These are phyloP conservation scores for Blastobotrys peoriensis DNA, from an alignment of 805 yeast genomes.

Conservation along the genomic window DNA sequence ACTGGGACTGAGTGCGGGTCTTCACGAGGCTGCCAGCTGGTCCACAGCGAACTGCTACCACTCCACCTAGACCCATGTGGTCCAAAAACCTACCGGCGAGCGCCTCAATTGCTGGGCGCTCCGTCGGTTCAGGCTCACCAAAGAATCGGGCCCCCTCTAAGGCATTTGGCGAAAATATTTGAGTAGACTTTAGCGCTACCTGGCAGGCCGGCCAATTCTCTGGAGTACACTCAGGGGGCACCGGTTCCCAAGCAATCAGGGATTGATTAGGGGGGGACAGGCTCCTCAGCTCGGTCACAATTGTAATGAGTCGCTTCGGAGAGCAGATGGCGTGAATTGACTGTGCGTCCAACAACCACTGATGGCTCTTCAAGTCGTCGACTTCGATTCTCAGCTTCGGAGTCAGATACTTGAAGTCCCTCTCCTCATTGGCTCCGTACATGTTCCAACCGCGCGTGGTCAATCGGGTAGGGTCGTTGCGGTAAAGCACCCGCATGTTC, in stretches of 20 bases:
- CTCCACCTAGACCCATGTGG: slow-evolving; percentile 29
- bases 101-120: slow-evolving; percentile 35
- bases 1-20: slow-evolving; percentile 22
- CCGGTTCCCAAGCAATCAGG: slow-evolving; percentile 75
- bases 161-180: slow-evolving; percentile 75
- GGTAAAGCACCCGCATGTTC: slow-evolving; percentile 53
- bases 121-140: slow-evolving; percentile 40
- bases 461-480: slow-evolving; percentile 45
- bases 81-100: slow-evolving; percentile 39
- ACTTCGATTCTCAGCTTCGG: slow-evolving; percentile 56
- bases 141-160: slow-evolving; percentile 71
- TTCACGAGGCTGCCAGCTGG: slow-evolving; percentile 56
- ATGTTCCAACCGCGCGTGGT: slow-evolving; percentile 81
- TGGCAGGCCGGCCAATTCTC: slow-evolving; percentile 39
- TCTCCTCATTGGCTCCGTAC: slow-evolving; percentile 57
- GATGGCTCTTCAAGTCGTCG: slow-evolving; percentile 43
- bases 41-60: slow-evolving; percentile 72
- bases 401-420: slow-evolving; percentile 55
- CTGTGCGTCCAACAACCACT: slow-evolving; percentile 34
- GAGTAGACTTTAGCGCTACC: slow-evolving; percentile 39
- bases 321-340: slow-evolving; percentile 73
- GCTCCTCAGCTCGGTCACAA: slow-evolving; percentile 33
- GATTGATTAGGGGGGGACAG: slow-evolving; percentile 24
- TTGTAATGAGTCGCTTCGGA: slow-evolving; percentile 50
- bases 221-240: slow-evolving; percentile 65